These are phyloP conservation scores for Apiospora saccharicola DNA, from an alignment of 2,329 filamentous ascomycete genomes.

Conservation along the genomic window DNA sequence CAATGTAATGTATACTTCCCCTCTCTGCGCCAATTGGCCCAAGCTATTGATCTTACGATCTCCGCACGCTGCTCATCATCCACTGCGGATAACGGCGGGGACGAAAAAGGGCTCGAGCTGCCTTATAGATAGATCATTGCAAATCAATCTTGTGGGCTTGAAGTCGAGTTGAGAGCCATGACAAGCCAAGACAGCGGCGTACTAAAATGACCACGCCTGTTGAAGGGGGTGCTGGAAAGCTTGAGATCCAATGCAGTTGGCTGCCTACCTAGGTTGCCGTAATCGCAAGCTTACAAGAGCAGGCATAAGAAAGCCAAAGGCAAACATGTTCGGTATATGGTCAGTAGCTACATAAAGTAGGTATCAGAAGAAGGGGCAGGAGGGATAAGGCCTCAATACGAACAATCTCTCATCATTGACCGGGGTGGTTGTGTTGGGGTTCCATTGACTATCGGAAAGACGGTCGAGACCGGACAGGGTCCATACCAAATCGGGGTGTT, in stretches of 20 bases:
- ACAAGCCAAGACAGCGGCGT: not conserved
- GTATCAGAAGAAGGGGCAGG: not conserved
- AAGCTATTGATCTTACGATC: not conserved
- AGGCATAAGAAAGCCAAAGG: not conserved
- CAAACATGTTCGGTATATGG: not conserved
- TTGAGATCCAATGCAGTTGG: not conserved
- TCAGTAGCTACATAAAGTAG: too few species aligned
- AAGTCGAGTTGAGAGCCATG: not conserved
- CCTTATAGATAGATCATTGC: not conserved
- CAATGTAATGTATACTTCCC: constrained; percentile 5
- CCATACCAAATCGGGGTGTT: not conserved
- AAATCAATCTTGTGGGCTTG: not conserved
- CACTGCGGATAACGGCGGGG: not conserved
- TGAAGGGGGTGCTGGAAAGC: not conserved
- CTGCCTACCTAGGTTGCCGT: not conserved
- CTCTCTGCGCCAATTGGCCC: not conserved
- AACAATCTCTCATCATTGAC: constrained; percentile 1
- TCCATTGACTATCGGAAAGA: not conserved
- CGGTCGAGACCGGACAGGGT: not conserved
- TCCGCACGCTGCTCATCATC: not conserved
- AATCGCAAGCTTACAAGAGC: not conserved
- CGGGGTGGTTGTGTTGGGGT: not conserved
- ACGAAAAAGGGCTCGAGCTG: not conserved
- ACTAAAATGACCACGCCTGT: not conserved
- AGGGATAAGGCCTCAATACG: constrained; percentile 7